Base-by-base conservation (phyloP, 345 rosid species). In the Noccaea bulbosa region DNA sequence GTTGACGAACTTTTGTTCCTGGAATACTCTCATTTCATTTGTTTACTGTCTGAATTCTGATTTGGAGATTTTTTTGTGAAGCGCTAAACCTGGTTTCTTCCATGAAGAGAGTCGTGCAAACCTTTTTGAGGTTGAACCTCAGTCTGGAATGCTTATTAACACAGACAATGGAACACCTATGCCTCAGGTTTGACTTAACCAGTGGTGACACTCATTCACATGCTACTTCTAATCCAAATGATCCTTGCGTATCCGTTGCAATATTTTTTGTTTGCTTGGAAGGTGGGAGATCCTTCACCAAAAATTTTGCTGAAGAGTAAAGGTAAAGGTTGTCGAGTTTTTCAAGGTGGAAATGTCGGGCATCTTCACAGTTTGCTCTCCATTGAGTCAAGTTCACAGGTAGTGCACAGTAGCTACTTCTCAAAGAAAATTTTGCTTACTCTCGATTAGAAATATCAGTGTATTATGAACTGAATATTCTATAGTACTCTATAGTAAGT, bases 311-410 rank as follows among this genome's bases (percentile, higher is more conserved):
- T 75, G 62, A 79, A 86, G 82, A 76, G 41, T 34, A 70, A 67
- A 75, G 83, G 63, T 56, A 79, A 83, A 27, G 69, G 77, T 33
- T 88, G 88, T 77, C 72, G 72, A 74, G 83, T 89, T 60, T 91
- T 89, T 72, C 99, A 91, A 90, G 99, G 99, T 58, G 99, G 99
- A 51, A 94, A 73, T 80, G 99, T 94, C 12, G 90, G 83, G 62
- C 99, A 94, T 84, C 90, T 94, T 71, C 99, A 91, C 83, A 91
- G 84, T 74, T 81, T 94, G 79, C 99, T 94, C 10, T 91, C 97
- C 27, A 84, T 94, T 12, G 95, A 86, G 77, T 87, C 97, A 77
- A 94, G 99, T 67, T 88, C 97, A 65, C 99, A 94, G 96, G 99
- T 77, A 61, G 0, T 44, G 35, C n/a, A 2, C 73, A n/a, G n/a